Percentiles rank a stretch among this genome's conserved stretches.
phyloP scores from a whole-genome alignment of 805 yeast genomes.

The Suhomyces sp. region DNA sequence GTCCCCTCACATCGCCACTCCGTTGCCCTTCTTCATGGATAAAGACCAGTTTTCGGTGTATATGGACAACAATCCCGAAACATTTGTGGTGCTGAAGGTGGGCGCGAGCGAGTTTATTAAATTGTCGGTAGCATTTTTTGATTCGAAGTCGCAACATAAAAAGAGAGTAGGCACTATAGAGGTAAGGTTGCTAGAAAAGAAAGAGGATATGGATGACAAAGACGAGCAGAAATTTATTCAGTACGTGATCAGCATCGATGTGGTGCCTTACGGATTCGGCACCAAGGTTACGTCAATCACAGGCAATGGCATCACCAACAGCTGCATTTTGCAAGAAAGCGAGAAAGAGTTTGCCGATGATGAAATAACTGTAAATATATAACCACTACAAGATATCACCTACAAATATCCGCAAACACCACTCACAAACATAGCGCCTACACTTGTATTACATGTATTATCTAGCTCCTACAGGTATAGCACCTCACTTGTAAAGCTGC shows the following conservation, averaged over 20 bases:
- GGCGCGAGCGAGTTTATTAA: constrained; percentile 27
- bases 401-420: too few relatives aligned
- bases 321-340: not conserved
- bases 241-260: constrained; percentile 19
- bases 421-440: too few relatives aligned
- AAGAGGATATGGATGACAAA: not conserved
- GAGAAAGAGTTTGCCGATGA: not conserved
- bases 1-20: not conserved
- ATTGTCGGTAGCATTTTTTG: constrained; percentile 31
- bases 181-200: constrained; percentile 25
- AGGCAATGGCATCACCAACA: not conserved
- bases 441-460: too few relatives aligned
- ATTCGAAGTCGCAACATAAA: constrained; percentile 18
- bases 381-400: constrained; percentile 1
- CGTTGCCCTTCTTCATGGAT: constrained; percentile 21
- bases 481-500: too few relatives aligned
- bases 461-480: too few relatives aligned
- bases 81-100: constrained; percentile 23
- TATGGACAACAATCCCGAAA: constrained; percentile 22
- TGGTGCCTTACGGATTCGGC: constrained; percentile 14
- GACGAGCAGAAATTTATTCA: constrained; percentile 5
- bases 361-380: constrained; percentile 14
- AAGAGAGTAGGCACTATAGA: constrained; percentile 32
- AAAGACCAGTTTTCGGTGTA: constrained; percentile 33
- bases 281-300: constrained; percentile 2